These are phyloP conservation scores for Lachnellula subtilissima DNA, from an alignment of 2,329 filamentous ascomycete species.

Conservation along the genomic window DNA sequence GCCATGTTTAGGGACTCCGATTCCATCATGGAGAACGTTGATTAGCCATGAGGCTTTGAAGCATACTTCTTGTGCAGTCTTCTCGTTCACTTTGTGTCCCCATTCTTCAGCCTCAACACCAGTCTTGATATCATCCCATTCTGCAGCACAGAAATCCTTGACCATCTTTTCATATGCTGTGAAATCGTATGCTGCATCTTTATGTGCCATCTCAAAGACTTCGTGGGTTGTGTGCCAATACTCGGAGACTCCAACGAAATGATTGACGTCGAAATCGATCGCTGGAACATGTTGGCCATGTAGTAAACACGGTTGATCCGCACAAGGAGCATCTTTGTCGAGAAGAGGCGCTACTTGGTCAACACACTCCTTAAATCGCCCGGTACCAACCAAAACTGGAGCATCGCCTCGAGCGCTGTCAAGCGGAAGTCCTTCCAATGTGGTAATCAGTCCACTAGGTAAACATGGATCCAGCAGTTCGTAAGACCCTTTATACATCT, in stretches of 20 bases:
- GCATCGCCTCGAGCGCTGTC: conserved; percentile 34
- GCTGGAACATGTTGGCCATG: conserved; percentile 89
- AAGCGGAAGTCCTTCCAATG: conserved; percentile 60
- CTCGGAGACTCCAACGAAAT: conserved; percentile 95
- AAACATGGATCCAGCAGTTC: conserved; percentile 90
- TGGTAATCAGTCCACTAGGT: conserved; percentile 69
- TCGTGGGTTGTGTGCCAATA: conserved; percentile 99
- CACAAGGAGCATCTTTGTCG: conserved; percentile 81
- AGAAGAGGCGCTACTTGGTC: conserved; percentile 77
- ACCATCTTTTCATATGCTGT: conserved; percentile 83
- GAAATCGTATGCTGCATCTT: conserved; percentile 81
- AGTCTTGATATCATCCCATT: conserved; percentile 72
- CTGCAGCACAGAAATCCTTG: conserved; percentile 74
- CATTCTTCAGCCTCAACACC: conserved; percentile 63
- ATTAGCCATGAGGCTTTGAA: conserved; percentile 99
- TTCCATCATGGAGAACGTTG: conserved; percentile 91
- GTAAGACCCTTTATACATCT: conserved; percentile 53
- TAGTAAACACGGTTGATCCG: conserved; percentile 78
- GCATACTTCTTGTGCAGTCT: conserved; percentile 80
- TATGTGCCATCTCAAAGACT: conserved; percentile 73
- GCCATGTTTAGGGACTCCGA: conserved; percentile 78
- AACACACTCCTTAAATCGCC: conserved; percentile 80
- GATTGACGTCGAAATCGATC: conserved; percentile 95
- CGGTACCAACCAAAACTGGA: conserved; percentile 71
- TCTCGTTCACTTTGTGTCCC: conserved; percentile 67